A percentile compares a stretch with the other conserved stretches of the same genome.
phyloP scores from a whole-genome alignment of 2,329 filamentous ascomycete species.

The Ascochyta koolunga region DNA sequence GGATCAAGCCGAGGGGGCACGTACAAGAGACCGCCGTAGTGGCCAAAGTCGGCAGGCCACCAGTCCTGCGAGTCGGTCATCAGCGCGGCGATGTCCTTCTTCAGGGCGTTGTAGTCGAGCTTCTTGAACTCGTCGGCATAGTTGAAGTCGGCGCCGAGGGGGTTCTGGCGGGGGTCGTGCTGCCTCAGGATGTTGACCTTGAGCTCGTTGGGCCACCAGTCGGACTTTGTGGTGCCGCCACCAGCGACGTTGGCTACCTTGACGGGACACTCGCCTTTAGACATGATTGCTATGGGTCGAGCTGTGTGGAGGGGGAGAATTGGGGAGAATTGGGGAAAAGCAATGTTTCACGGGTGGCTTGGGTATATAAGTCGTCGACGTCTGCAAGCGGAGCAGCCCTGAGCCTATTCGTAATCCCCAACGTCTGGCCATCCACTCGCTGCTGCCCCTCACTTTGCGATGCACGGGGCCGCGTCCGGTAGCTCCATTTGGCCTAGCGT shows the following conservation, averaged over 20 bases:
- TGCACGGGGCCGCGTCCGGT: slow-evolving; percentile 30
- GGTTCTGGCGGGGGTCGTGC: slow-evolving; percentile 68
- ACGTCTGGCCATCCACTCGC: slow-evolving; percentile 32
- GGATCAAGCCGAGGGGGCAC: background rate
- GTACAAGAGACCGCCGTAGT: slow-evolving; percentile 77
- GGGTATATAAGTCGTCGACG: slow-evolving; percentile 30
- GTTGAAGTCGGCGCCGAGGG: slow-evolving; percentile 69
- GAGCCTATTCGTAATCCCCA: slow-evolving; percentile 34
- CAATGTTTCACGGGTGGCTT: slow-evolving; percentile 13
- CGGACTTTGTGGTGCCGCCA: slow-evolving; percentile 69
- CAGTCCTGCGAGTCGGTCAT: slow-evolving; percentile 81
- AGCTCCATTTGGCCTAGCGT: slow-evolving; percentile 24
- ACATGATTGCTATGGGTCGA: slow-evolving; percentile 35
- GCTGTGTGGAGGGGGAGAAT: slow-evolving; percentile 19
- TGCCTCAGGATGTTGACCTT: slow-evolving; percentile 76
- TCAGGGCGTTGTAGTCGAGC: slow-evolving; percentile 72
- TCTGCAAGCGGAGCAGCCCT: slow-evolving; percentile 21
- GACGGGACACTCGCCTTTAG: slow-evolving; percentile 44
- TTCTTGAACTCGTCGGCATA: slow-evolving; percentile 75
- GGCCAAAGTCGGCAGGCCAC: slow-evolving; percentile 83
- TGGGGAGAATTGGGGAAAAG: slow-evolving; percentile 6
- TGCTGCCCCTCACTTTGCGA: slow-evolving; percentile 29
- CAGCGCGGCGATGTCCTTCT: slow-evolving; percentile 73
- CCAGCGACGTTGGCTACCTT: slow-evolving; percentile 53
- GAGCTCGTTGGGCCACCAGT: slow-evolving; percentile 77